Base-by-base conservation (phyloP, 1,284 basidiomycete species). In the Laetiporus sulphureus region DNA sequence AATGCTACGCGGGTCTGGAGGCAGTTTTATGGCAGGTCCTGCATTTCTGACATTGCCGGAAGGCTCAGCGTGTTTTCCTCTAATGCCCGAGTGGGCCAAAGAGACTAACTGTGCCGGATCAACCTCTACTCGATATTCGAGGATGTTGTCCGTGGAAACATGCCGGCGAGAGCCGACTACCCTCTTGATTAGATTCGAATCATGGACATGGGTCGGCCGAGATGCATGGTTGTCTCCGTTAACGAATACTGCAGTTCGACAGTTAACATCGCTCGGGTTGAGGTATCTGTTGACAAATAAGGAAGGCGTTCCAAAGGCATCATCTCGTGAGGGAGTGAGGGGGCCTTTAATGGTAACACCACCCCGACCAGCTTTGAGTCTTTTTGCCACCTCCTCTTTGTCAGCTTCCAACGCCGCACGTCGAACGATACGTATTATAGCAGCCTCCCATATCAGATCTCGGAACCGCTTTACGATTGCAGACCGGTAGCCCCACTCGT, bases 401-500 rank as follows among this genome's bases (percentile, higher is more conserved):
- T 73, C 70, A 18, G 57, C 58, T 42, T 71, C 66, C 25, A 71
- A 53, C 36, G 67, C 68, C 11, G 67, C 62, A 13, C 65, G 60
- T 32, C 68, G 56, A 5, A 75, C 54, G 15, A 71, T 52, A 24
- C 63, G 59, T 46, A 72, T 63, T 25, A 69, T 57, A 4, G 63
- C 62, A 5, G 63, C 61, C 11, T 59, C 59, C 67, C 68, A 74
- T 8, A 72, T 38, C 12, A 69, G 49, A 20, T 52, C 59, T 21
- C 64, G 53, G 49, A 73, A 71, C 6, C 67, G 58, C 35, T 68
- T 61, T 34, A 72, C 49, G 36, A 73, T 65, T 5, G 47, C 50
- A 4, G 68, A 63, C 36, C 55, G 62, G 27, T 67, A 65, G 0
- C 71, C 74, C 77, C 77, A 80, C 45, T 80, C 77, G 25, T 53